phyloP scores from a whole-genome alignment of 257 asterid species.

The Solanum pinnatisectum region DNA sequence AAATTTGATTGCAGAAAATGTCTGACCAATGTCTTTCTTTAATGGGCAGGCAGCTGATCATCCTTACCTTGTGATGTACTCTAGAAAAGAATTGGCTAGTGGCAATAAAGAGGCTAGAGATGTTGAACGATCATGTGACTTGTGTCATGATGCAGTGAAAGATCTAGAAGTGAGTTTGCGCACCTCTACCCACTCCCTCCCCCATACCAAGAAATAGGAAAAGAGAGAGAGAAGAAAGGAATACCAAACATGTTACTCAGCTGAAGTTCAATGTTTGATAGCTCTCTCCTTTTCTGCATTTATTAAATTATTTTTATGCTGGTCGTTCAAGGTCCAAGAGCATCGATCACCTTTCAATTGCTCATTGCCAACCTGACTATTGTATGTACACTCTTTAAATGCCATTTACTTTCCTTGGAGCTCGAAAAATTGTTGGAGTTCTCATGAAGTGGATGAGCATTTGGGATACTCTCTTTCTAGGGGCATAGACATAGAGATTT shows the following conservation, averaged over 20 bases:
- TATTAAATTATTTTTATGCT: background rate
- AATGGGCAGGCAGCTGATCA: constrained; percentile 74
- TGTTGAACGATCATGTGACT: constrained; percentile 38
- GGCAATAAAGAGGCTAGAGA: constrained; percentile 28
- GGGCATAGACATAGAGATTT: background rate
- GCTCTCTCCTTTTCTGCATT: background rate
- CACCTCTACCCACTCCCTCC: background rate
- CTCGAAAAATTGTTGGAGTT: background rate
- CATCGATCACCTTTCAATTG: background rate
- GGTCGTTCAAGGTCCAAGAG: background rate
- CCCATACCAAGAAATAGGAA: background rate
- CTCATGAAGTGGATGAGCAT: background rate
- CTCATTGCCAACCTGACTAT: background rate
- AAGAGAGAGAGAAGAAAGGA: background rate
- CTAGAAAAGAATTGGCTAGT: constrained; percentile 39
- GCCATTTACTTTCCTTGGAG: background rate
- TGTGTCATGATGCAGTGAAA: constrained; percentile 61
- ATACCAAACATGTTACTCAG: background rate
- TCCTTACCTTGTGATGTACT: constrained; percentile 60
- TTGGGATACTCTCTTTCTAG: background rate
- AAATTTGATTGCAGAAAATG: background rate
- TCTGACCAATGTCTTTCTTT: background rate
- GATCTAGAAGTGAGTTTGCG: constrained; percentile 42
- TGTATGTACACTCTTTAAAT: background rate
- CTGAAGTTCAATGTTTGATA: background rate